These are phyloP conservation scores for Neospermospora avenae DNA, from an alignment of 2,329 filamentous ascomycete genomes.

Conservation along the genomic window DNA sequence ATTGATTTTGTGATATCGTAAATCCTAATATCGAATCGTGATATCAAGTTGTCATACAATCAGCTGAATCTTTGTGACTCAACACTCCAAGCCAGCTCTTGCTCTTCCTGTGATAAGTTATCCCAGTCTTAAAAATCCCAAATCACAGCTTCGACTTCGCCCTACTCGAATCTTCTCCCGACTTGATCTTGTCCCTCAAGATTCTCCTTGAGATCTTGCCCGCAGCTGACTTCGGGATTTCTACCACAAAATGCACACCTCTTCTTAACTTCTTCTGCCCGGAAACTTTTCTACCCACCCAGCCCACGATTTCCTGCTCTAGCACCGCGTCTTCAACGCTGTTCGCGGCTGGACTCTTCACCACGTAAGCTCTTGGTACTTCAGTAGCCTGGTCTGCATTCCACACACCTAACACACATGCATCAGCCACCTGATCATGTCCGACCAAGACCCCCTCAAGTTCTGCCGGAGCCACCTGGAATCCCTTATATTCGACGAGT, in stretches of 20 bases:
- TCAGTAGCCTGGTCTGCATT: constrained; percentile 62
- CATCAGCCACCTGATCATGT: constrained; percentile 49
- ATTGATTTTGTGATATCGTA: neutral
- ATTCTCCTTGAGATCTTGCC: constrained; percentile 50
- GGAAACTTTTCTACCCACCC: constrained; percentile 58
- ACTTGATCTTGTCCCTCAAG: constrained; percentile 41
- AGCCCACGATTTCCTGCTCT: constrained; percentile 48
- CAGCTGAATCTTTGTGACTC: no score
- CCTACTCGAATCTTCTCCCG: constrained; percentile 2
- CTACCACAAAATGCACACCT: constrained; percentile 61
- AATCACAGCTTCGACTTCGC: constrained; percentile 9
- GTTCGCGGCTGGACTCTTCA: constrained; percentile 38
- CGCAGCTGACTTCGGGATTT: constrained; percentile 65
- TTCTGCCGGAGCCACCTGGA: constrained; percentile 66
- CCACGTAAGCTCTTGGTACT: constrained; percentile 65
- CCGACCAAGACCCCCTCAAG: constrained; percentile 49
- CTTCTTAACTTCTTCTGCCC: constrained; percentile 67
- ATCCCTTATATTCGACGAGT: constrained; percentile 60
- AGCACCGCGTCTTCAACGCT: constrained; percentile 21
- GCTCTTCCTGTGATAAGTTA: no score
- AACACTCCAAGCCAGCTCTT: no score
- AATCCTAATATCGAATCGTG: neutral
- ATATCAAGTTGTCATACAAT: no score
- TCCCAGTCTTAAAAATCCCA: no score
- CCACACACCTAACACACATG: constrained; percentile 60